These are phyloP conservation scores for Prosopis cineraria DNA, from an alignment of 306 rosid species.

Conservation along the genomic window DNA sequence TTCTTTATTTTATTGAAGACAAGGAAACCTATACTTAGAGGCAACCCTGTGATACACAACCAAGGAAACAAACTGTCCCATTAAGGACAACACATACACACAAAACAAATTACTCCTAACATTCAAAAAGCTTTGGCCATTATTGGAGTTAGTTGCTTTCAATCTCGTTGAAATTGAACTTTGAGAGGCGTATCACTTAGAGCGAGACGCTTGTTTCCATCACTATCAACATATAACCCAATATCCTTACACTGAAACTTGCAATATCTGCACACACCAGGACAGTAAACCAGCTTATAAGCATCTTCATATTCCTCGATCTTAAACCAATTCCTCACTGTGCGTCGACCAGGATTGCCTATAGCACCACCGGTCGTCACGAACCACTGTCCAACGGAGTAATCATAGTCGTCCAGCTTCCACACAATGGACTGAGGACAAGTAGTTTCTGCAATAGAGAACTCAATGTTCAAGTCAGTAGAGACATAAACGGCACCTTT, in stretches of 20 bases:
- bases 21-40: no score
- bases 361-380: conserved; percentile 40
- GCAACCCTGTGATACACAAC: no score
- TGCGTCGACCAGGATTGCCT: conserved; percentile 33
- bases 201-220: conserved; percentile 31
- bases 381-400: conserved; percentile 21
- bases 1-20: no score
- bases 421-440: conserved; percentile 47
- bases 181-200: not conserved
- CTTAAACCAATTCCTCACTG: conserved; percentile 37
- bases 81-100: not conserved
- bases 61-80: no score
- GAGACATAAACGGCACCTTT: conserved; percentile 40
- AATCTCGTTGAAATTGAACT: conserved; percentile 23
- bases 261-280: conserved; percentile 50
- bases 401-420: conserved; percentile 42
- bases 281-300: conserved; percentile 61
- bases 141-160: no score
- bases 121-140: no score
- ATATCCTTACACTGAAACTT: conserved; percentile 46
- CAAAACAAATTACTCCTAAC: no score
- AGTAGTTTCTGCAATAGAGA: not conserved
- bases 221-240: conserved; percentile 17
- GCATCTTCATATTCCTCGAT: conserved; percentile 42
- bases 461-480: conserved; percentile 52